Evolutionary conservation across 225 moss, liverwort and hornwort species (phyloP).

Genomic region (Ulota crispa): DNA sequence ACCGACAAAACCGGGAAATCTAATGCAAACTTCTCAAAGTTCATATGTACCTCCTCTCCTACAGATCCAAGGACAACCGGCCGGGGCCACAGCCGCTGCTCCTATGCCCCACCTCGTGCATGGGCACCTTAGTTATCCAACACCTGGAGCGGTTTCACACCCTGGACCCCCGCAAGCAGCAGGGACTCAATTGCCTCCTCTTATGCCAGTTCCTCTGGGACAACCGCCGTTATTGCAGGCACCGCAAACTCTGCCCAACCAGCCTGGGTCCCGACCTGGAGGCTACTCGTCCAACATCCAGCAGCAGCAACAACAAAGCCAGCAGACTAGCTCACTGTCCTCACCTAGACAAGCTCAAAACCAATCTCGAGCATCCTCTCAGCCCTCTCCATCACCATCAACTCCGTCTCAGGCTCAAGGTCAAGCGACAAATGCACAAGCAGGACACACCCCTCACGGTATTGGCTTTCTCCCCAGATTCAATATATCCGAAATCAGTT

Average conservation of each 20-base stretch:
- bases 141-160: conserved; percentile 43
- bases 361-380: conserved; percentile 52
- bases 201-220: conserved; percentile 48
- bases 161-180: conserved; percentile 37
- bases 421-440: conserved; percentile 41
- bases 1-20: conserved; percentile 31
- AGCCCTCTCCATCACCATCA: conserved; percentile 45
- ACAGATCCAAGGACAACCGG: conserved; percentile 44
- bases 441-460: conserved; percentile 61
- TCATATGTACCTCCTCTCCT: conserved; percentile 37
- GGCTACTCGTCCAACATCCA: conserved; percentile 43
- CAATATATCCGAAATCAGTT: not conserved
- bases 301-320: conserved; percentile 49
- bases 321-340: conserved; percentile 41
- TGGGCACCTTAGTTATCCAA: conserved; percentile 59
- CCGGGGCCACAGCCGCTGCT: conserved; percentile 43
- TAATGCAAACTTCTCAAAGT: conserved; percentile 43
- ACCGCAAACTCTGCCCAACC: conserved; percentile 45
- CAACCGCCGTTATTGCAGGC: conserved; percentile 52
- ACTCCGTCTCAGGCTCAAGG: conserved; percentile 41
- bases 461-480: conserved; percentile 1
- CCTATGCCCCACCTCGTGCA: conserved; percentile 65
- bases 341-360: conserved; percentile 49
- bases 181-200: conserved; percentile 45
- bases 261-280: conserved; percentile 44